Percentiles rank a stretch among this genome's conserved stretches.
Conservation (phyloP, 257 asterid species). For the Hygrophila difformis region DNA sequence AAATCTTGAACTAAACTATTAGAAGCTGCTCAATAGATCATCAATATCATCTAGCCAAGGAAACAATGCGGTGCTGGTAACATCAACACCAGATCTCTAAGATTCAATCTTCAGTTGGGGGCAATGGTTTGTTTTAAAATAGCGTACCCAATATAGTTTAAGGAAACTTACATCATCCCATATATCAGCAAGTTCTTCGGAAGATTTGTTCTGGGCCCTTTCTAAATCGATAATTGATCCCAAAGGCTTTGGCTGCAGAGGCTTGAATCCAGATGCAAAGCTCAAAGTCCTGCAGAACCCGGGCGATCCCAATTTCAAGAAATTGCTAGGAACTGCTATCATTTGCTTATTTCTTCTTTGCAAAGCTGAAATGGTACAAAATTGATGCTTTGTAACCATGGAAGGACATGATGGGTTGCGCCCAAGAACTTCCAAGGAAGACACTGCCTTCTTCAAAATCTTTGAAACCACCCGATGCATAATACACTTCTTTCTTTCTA, state of each 20-base stretch:
- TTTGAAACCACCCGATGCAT: conserved; percentile 34
- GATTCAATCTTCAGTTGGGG: conserved; percentile 1
- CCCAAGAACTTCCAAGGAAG: conserved; percentile 18
- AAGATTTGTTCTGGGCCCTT: conserved; percentile 62
- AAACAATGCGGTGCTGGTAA: no score
- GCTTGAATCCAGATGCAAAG: conserved; percentile 74
- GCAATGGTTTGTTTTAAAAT: conserved; percentile 1
- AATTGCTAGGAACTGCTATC: conserved; percentile 26
- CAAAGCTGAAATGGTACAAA: conserved; percentile 19
- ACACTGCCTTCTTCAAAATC: conserved; percentile 31
- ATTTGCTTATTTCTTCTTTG: conserved; percentile 24
- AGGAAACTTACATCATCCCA: conserved; percentile 77
- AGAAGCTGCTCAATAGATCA: no score
- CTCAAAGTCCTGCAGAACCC: conserved; percentile 51
- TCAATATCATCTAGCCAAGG: no score
- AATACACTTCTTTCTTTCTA: no score
- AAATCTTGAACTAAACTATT: no score
- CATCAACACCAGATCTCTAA: background rate
- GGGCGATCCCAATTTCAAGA: conserved; percentile 31
- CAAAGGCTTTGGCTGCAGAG: conserved; percentile 63
- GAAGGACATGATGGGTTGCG: conserved; percentile 21
- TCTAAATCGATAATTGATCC: conserved; percentile 64
- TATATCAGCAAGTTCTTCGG: conserved; percentile 70
- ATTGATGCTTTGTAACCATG: conserved; percentile 19
- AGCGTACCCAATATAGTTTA: conserved; percentile 5